Percentiles rank a stretch among this genome's conserved stretches.
Conservation (phyloP, 805 yeast species). For the Blastobotrys attinorum region DNA sequence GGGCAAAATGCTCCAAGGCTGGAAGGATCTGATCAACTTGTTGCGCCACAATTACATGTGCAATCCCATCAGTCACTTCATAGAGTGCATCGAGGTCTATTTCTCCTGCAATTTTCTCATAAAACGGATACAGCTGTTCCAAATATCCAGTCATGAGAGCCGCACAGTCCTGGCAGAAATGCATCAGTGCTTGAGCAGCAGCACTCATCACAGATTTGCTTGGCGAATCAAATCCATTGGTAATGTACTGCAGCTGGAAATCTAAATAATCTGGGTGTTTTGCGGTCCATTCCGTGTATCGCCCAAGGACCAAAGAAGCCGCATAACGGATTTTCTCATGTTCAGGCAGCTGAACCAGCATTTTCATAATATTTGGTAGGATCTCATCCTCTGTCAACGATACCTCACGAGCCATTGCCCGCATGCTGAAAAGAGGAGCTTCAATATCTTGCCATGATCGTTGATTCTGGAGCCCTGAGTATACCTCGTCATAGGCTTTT, state of each 20-base stretch:
- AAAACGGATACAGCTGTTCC: conserved; percentile 69
- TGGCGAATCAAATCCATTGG: conserved; percentile 63
- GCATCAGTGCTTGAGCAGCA: conserved; percentile 89
- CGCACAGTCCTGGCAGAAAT: conserved; percentile 88
- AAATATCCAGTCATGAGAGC: conserved; percentile 52
- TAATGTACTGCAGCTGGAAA: conserved; percentile 76
- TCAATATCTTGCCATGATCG: conserved; percentile 76
- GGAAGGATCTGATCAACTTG: conserved; percentile 41
- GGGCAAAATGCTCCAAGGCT: conserved; percentile 54
- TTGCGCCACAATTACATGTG: conserved; percentile 66
- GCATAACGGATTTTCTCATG: conserved; percentile 85
- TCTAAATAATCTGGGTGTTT: conserved; percentile 77
- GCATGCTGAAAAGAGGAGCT: conserved; percentile 79
- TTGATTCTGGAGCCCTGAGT: conserved; percentile 30
- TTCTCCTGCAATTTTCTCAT: conserved; percentile 44
- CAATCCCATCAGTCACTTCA: conserved; percentile 84
- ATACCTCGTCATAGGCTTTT: conserved; percentile 61
- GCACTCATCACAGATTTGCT: conserved; percentile 55
- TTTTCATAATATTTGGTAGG: conserved; percentile 69
- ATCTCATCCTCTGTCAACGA: conserved; percentile 54
- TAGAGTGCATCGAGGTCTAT: conserved; percentile 63
- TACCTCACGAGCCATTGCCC: conserved; percentile 93
- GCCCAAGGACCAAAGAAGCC: conserved; percentile 86
- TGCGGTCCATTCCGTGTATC: conserved; percentile 94
- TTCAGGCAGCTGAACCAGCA: conserved; percentile 65